phyloP scores from a whole-genome alignment of 78 protist species.

The Planoprotostelium fungivorum region DNA sequence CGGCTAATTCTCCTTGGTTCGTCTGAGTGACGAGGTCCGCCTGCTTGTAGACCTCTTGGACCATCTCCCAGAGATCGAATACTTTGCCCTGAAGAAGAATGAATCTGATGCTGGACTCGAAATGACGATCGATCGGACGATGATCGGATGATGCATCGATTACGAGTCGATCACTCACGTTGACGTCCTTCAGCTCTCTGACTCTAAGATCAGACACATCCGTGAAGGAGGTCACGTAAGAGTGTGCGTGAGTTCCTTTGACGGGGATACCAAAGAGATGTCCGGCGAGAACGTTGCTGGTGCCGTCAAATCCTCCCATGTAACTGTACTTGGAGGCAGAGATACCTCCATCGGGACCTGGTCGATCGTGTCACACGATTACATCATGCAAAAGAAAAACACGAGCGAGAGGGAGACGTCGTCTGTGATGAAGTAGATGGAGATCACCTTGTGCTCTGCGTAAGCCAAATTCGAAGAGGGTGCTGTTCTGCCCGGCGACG shows the following conservation, averaged over 20 bases:
- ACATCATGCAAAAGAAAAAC: background rate
- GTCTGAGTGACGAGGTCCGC: slow-evolving; percentile 23
- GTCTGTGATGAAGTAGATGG: too few species aligned
- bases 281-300: slow-evolving; percentile 75
- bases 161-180: background rate
- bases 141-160: background rate
- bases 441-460: slow-evolving; percentile 82
- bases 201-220: slow-evolving; percentile 22
- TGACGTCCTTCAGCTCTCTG: background rate
- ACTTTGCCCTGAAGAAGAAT: slow-evolving; percentile 16
- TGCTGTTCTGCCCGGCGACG: slow-evolving; percentile 67
- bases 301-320: slow-evolving; percentile 89
- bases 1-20: slow-evolving; percentile 81
- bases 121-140: too few species aligned
- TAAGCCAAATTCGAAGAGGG: slow-evolving; percentile 87
- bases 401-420: too few species aligned
- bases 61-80: slow-evolving; percentile 32
- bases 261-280: slow-evolving; percentile 61
- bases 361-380: background rate
- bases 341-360: slow-evolving; percentile 76
- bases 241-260: slow-evolving; percentile 90
- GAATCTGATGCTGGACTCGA: too few species aligned
- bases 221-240: slow-evolving; percentile 74
- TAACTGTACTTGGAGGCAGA: slow-evolving; percentile 78
- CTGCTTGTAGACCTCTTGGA: slow-evolving; percentile 10